phyloP scores from a whole-genome alignment of 495 filamentous ascomycete species.

The Arthonia radiata region DNA sequence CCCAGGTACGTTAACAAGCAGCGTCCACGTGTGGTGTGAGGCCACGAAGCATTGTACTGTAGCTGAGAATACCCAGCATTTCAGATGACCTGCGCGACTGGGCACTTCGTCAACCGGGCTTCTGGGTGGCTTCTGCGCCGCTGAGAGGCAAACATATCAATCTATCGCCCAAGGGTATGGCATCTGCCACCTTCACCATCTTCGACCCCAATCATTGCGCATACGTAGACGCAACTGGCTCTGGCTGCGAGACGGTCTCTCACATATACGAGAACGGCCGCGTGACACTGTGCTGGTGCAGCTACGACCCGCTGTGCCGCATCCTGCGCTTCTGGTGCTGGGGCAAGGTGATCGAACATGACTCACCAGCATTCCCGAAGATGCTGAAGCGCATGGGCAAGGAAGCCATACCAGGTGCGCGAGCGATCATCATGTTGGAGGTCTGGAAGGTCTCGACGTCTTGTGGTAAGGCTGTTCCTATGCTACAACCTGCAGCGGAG shows the following conservation, averaged over 20 bases:
- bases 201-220: constrained; percentile 31
- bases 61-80: too few relatives aligned
- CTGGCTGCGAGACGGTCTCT: constrained; percentile 43
- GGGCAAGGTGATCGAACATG: constrained; percentile 37
- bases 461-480: too few relatives aligned
- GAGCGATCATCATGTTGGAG: constrained; percentile 38
- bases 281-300: constrained; percentile 45
- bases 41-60: too few relatives aligned
- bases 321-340: constrained; percentile 49
- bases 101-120: constrained; percentile 35
- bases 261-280: constrained; percentile 56
- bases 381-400: constrained; percentile 20
- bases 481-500: too few relatives aligned
- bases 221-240: constrained; percentile 39
- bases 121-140: constrained; percentile 45
- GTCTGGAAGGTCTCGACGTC: constrained; percentile 33
- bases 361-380: constrained; percentile 19
- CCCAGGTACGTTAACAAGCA: too few relatives aligned
- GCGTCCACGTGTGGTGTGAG: too few relatives aligned
- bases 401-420: constrained; percentile 19
- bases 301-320: constrained; percentile 34
- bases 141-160: constrained; percentile 34
- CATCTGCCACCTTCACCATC: constrained; percentile 29
- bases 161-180: constrained; percentile 43
- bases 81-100: too few relatives aligned